A percentile compares a stretch with the other conserved stretches of the same genome.
Evolutionary conservation across 257 asterid genomes (phyloP).

Genomic region (Fraxinus cuspidata): DNA sequence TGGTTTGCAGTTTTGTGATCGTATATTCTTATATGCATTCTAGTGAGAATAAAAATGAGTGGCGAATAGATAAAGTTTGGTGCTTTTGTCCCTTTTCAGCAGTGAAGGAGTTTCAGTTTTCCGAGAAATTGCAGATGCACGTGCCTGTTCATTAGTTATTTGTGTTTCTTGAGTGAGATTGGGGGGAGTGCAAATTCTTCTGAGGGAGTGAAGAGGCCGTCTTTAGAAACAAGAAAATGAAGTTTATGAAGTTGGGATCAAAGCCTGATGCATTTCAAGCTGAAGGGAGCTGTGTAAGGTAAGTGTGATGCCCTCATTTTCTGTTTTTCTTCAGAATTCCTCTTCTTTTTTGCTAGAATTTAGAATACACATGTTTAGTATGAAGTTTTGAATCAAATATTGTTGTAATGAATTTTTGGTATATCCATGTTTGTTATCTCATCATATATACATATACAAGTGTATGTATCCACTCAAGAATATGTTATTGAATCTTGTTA

Average conservation of each 20-base stretch:
- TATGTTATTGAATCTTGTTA: neutral
- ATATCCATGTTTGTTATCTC: slow-evolving; percentile 8
- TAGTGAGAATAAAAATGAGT: slow-evolving; percentile 28
- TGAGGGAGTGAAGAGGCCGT: slow-evolving; percentile 13
- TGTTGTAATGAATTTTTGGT: neutral
- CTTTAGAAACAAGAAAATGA: slow-evolving; percentile 50
- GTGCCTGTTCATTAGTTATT: slow-evolving; percentile 31
- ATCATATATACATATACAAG: neutral
- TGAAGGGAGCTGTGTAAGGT: slow-evolving; percentile 71
- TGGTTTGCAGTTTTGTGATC: slow-evolving; percentile 41
- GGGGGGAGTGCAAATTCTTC: neutral
- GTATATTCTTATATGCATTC: slow-evolving; percentile 25
- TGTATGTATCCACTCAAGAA: neutral
- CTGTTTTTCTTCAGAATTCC: neutral
- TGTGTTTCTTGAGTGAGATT: slow-evolving; percentile 27
- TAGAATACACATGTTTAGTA: neutral
- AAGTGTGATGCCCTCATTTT: slow-evolving; percentile 12
- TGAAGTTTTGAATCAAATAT: neutral
- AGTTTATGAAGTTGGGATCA: slow-evolving; percentile 94
- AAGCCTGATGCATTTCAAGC: slow-evolving; percentile 87
- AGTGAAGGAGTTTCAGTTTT: slow-evolving; percentile 36
- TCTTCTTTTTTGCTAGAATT: neutral
- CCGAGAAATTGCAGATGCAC: slow-evolving; percentile 27
- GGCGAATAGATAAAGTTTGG: slow-evolving; percentile 36
- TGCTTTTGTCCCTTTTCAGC: slow-evolving; percentile 36